phyloP scores from a whole-genome alignment of 768 basidiomycete genomes.

The Boletus rex-veris region DNA sequence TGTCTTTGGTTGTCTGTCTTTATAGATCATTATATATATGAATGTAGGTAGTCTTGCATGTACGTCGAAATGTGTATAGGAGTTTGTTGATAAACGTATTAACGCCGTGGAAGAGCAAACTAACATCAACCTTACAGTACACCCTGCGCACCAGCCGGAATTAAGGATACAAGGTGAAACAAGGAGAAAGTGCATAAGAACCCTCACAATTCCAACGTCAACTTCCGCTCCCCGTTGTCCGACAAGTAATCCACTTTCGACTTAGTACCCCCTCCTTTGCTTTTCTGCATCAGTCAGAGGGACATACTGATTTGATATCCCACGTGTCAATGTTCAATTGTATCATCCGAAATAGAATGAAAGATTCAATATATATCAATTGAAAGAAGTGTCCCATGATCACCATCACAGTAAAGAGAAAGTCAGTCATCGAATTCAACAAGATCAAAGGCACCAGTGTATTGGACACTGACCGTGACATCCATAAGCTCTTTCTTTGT shows the following conservation, averaged over 20 bases:
- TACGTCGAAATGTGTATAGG: not conserved
- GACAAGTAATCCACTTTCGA: not conserved
- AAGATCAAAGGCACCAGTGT: conserved; percentile 5
- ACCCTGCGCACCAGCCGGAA: too few species aligned
- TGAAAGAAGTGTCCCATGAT: not conserved
- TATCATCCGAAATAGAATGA: not conserved
- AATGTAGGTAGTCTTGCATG: conserved; percentile 1
- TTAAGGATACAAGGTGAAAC: too few species aligned
- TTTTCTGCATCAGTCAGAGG: conserved; percentile 62
- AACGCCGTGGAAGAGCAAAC: too few species aligned
- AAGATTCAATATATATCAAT: not conserved
- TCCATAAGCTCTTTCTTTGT: conserved; percentile 67
- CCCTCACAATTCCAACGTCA: too few species aligned
- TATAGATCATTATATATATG: conserved; percentile 17
- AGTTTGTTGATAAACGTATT: not conserved
- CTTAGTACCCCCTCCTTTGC: conserved; percentile 33
- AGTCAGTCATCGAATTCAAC: conserved; percentile 12
- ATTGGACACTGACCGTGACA: conserved; percentile 58
- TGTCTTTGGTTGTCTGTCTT: not conserved
- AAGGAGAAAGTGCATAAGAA: too few species aligned
- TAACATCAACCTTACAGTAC: too few species aligned
- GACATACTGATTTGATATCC: conserved; percentile 48
- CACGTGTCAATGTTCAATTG: not conserved
- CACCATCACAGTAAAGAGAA: not conserved
- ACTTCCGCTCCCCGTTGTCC: too few species aligned